Percentiles rank a stretch among this genome's conserved stretches.
Evolutionary conservation across 2,329 filamentous ascomycete genomes (phyloP).

Genomic region (Fusarium sp.): DNA sequence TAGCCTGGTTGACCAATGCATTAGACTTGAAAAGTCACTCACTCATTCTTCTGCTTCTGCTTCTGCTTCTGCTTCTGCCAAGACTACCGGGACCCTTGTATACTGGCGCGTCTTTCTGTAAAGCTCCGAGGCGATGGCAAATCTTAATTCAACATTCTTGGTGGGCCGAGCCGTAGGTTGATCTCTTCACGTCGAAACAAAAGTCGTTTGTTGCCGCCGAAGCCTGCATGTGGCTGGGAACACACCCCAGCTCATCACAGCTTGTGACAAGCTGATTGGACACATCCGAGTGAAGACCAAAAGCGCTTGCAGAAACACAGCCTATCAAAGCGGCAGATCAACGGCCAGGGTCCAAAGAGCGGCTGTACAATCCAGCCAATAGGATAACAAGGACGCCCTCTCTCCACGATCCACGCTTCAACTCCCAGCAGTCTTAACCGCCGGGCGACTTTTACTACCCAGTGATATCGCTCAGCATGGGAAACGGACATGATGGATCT

Average conservation of each 20-base stretch:
- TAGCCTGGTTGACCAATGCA: slow-evolving; percentile 5
- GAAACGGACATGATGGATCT: slow-evolving; percentile 19
- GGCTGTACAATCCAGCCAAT: slow-evolving; percentile 35
- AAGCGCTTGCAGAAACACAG: slow-evolving; percentile 38
- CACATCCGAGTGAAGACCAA: slow-evolving; percentile 30
- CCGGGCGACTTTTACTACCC: slow-evolving; percentile 20
- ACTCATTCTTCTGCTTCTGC: slow-evolving; percentile 17
- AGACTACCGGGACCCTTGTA: background rate
- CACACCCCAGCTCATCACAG: slow-evolving; percentile 52
- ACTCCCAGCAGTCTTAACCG: slow-evolving; percentile 40
- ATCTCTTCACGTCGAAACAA: slow-evolving; percentile 45
- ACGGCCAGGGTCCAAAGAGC: slow-evolving; percentile 29
- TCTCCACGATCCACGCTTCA: slow-evolving; percentile 40
- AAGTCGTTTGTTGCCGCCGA: slow-evolving; percentile 57
- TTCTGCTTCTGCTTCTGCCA: slow-evolving; percentile 17
- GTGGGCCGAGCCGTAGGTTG: slow-evolving; percentile 21
- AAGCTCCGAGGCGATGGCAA: slow-evolving; percentile 1
- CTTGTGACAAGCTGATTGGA: slow-evolving; percentile 53
- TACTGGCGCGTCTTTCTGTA: background rate
- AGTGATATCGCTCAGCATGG: slow-evolving; percentile 27
- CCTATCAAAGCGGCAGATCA: slow-evolving; percentile 44
- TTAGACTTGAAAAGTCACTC: slow-evolving; percentile 26
- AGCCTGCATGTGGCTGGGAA: slow-evolving; percentile 53
- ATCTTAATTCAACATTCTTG: slow-evolving; percentile 20
- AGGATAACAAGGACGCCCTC: slow-evolving; percentile 15